These are phyloP conservation scores for Glonium stellatum DNA, from an alignment of 495 filamentous ascomycete genomes.

Conservation along the genomic window DNA sequence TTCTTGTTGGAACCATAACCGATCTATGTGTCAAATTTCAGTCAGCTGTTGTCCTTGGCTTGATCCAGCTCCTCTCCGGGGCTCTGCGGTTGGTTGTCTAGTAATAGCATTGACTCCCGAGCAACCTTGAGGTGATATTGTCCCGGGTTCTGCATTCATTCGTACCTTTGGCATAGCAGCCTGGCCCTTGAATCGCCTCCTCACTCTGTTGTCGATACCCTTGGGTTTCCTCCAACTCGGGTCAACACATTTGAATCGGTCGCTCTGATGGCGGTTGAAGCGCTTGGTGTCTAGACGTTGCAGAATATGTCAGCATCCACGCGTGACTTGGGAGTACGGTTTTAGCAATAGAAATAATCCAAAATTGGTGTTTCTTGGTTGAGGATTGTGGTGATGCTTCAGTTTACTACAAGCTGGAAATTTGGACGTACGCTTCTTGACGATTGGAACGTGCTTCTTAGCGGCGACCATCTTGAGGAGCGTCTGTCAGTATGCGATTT, in stretches of 20 bases:
- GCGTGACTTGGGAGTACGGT: too few relatives aligned
- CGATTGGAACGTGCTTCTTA: constrained; percentile 97
- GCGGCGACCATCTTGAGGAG: constrained; percentile 80
- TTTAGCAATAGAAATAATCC: too few relatives aligned
- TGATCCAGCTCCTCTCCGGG: too few relatives aligned
- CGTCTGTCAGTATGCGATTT: too few relatives aligned
- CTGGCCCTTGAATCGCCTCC: constrained; percentile 88
- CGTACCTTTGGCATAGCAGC: constrained; percentile 97
- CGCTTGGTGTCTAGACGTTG: constrained; percentile 63
- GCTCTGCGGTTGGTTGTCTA: too few relatives aligned
- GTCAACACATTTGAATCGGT: constrained; percentile 85
- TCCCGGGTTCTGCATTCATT: not conserved
- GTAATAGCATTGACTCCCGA: not conserved
- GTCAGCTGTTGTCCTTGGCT: constrained; percentile 13
- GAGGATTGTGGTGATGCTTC: too few relatives aligned
- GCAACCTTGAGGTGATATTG: not conserved
- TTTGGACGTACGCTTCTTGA: constrained; percentile 91
- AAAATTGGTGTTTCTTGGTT: too few relatives aligned
- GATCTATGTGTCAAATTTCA: constrained; percentile 53
- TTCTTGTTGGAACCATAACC: constrained; percentile 98
- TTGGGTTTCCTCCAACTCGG: constrained; percentile 96
- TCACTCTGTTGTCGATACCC: constrained; percentile 93
- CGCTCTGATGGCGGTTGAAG: constrained; percentile 94
- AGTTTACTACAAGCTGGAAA: not conserved
- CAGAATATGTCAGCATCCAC: constrained; percentile 9